Conservation (phyloP, 768 basidiomycete species). For the Suillus paluster region DNA sequence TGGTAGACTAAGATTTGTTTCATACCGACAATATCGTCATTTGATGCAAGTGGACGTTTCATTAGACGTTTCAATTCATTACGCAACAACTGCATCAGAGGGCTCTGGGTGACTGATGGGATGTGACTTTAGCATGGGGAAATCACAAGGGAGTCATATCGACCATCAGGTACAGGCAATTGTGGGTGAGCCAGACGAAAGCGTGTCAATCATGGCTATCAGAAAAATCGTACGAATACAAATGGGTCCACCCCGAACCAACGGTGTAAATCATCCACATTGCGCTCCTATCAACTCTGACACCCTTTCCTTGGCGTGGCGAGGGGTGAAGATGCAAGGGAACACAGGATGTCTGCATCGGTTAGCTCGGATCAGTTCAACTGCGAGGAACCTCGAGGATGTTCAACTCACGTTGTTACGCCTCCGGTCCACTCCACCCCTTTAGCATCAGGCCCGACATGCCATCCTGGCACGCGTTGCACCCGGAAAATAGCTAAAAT, state of each 20-base stretch:
- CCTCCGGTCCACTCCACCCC: slow-evolving; percentile 26
- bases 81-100: neutral
- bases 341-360: slow-evolving; percentile 10
- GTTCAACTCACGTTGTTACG: slow-evolving; percentile 23
- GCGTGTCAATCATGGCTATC: neutral
- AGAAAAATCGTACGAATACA: neutral
- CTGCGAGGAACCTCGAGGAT: neutral
- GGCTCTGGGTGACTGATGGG: neutral
- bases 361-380: neutral
- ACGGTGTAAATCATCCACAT: neutral
- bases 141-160: too few species aligned
- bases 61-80: too few species aligned
- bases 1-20: too few species aligned
- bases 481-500: slow-evolving; percentile 23
- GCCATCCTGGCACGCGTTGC: slow-evolving; percentile 18
- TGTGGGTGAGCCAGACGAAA: neutral
- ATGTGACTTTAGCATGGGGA: too few species aligned
- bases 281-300: neutral
- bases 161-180: neutral
- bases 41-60: too few species aligned
- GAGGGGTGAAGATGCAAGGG: slow-evolving; percentile 8
- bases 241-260: neutral
- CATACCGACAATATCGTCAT: too few species aligned
- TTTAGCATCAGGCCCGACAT: slow-evolving; percentile 22
- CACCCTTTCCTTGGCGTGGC: slow-evolving; percentile 1